These are phyloP conservation scores for Priceomyces medius DNA, from an alignment of 805 yeast genomes.

Conservation along the genomic window DNA sequence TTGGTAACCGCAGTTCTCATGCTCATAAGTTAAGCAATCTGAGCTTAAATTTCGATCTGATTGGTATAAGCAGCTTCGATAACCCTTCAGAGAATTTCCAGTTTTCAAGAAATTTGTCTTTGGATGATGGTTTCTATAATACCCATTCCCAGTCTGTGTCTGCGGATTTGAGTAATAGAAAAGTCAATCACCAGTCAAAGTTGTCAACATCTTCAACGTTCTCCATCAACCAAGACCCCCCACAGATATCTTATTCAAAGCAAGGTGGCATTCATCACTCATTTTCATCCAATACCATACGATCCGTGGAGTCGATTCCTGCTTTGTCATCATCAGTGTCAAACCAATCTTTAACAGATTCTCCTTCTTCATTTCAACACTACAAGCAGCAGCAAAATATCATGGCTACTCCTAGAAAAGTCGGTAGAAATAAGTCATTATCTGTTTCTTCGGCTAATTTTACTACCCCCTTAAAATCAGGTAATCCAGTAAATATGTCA, in stretches of 20 bases:
- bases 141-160: conserved; percentile 5
- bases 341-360: conserved; percentile 33
- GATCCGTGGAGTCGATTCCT: conserved; percentile 36
- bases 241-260: conserved; percentile 1
- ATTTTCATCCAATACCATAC: conserved; percentile 24
- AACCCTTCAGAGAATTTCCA: conserved; percentile 9
- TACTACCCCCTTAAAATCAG: conserved; percentile 35
- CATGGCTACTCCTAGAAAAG: conserved; percentile 34
- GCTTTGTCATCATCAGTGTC: conserved; percentile 35
- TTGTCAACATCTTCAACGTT: conserved; percentile 24
- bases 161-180: background rate
- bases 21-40: background rate
- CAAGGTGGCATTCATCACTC: conserved; percentile 12
- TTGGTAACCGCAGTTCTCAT: background rate
- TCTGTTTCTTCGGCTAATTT: conserved; percentile 28
- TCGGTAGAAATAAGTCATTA: conserved; percentile 32
- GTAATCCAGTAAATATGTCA: conserved; percentile 15
- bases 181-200: conserved; percentile 15
- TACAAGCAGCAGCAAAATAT: conserved; percentile 7
- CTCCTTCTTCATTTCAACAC: conserved; percentile 26
- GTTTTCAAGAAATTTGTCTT: conserved; percentile 22
- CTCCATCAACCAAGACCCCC: conserved; percentile 23
- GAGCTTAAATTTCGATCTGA: background rate
- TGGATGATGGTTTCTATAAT: conserved; percentile 16
- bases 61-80: background rate